Base-by-base conservation (phyloP, 306 rosid species). In the Cicer arietinum region DNA sequence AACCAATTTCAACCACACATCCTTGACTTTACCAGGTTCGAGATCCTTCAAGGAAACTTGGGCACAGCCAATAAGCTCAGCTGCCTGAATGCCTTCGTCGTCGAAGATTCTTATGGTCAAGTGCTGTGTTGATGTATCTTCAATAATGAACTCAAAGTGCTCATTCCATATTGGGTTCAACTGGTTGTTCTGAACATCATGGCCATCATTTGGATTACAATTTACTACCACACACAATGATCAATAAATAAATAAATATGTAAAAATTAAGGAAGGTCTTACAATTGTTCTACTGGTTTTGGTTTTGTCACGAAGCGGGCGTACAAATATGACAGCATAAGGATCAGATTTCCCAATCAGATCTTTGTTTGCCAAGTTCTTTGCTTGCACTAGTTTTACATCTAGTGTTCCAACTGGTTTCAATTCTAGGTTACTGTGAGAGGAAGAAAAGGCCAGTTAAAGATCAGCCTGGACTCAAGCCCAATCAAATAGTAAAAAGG, bases 91-190 rank as follows among this genome's bases (percentile, higher is more conserved):
- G 45, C 97, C 98, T 78, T 94, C 97, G 14, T 94, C 92, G 64
- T 94, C 97, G 10, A 87, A 91, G 63, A 94, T 16, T 83, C 96
- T 88, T 78, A 94, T 37, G n/a, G 97, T 90, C 90, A 94, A 87
- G 77, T 85, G 86, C 56, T 94, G 97, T 16, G 97, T 86, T 30
- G 85, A 71, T 37, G 59, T 74, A 81, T 94, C 98, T 83, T 91
- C 98, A 66, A 94, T 86, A 7, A 80, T 10, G 79, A 94, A 91
- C 77, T 94, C 93, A 51, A 82, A 94, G 85, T 94, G 91, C 79
- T 94, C 97, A 64, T 94, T 94, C 98, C 98, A 94, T 68, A 94
- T 78, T 69, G 97, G 98, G 83, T 87, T 94, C 90, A 94, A 75
- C 74, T 94, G 82, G 59, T 94, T 94, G 73, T 85, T 85, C 97